Base-by-base conservation (phyloP, 2,329 filamentous ascomycete species). In the Blastomyces percursus region DNA sequence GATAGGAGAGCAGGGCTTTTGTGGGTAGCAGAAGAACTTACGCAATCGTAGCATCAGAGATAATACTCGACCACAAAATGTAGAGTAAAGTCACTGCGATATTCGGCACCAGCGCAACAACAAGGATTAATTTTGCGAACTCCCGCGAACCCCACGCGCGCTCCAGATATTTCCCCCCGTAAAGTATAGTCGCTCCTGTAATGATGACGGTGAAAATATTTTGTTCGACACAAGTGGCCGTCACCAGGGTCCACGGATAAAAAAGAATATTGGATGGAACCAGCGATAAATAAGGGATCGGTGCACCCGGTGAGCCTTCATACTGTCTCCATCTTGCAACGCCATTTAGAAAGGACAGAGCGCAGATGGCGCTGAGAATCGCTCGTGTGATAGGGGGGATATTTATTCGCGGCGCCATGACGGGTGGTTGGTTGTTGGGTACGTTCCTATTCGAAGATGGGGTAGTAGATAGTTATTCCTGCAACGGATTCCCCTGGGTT, bases 161-260 rank as follows among this genome's bases (percentile, higher is more conserved):
- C 81, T 99, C 94, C 27, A 99, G 84, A 75, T 99, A 99, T 69
- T 91, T 86, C 11, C 94, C 94, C 62, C 93, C 93, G 78, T 96
- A 90, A 75, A 92, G 96, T 61, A 97, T 77, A 0, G 92, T 92
- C 52, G 87, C 79, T 35, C 82, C 86, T 57, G 90, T 91, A 63
- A 96, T 85, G 32, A 84, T 77, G 52, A 96, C 81, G 12, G 91
- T 96, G 71, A 96, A 89, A 69, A 97, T 81, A 74, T 97, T 97
- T 76, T 90, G 89, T 79, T 99, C 94, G 58, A 96, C 91, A 62
- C 96, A 82, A 0, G 91, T 90, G 1, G 91, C 88, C 2, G 90
- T 89, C 62, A 95, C 70, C 67, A 96, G 88, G 0, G 91, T 95
- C 94, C 94, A 99, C 0, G 94, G 94, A 72, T 96, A 96, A 71